Conservation (phyloP, 2,329 filamentous ascomycete genomes). For the Alternaria incomplexa region DNA sequence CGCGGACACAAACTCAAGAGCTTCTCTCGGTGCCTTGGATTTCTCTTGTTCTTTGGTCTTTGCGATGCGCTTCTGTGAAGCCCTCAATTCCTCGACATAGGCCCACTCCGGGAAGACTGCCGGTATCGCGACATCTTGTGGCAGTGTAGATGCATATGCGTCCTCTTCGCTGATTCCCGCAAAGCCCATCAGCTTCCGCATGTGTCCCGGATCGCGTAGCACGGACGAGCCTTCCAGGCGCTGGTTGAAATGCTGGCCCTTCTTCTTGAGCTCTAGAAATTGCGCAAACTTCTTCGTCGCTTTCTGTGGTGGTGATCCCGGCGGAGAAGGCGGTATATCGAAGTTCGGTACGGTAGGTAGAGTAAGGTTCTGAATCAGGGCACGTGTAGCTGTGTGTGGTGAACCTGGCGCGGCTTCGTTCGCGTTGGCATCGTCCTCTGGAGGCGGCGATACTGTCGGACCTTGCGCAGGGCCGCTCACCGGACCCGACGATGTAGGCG, state of each 20-base stretch:
- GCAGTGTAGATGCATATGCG: constrained; percentile 69
- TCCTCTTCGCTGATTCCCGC: constrained; percentile 62
- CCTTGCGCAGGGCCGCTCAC: constrained; percentile 37
- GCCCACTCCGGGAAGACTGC: constrained; percentile 50
- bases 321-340: constrained; percentile 75
- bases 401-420: constrained; percentile 54
- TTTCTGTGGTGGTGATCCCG: constrained; percentile 56
- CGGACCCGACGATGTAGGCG: constrained; percentile 11
- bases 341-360: constrained; percentile 75
- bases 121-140: constrained; percentile 48
- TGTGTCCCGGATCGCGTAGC: constrained; percentile 73
- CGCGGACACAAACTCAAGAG: constrained; percentile 45
- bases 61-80: constrained; percentile 48
- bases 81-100: constrained; percentile 52
- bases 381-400: constrained; percentile 70
- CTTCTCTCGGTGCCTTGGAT: constrained; percentile 33
- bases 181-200: constrained; percentile 75
- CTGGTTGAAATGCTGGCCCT: constrained; percentile 79
- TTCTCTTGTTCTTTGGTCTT: constrained; percentile 43
- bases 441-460: constrained; percentile 30
- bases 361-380: constrained; percentile 73
- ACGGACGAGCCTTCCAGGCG: constrained; percentile 71
- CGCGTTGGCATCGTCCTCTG: constrained; percentile 16
- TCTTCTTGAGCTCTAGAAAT: constrained; percentile 78
- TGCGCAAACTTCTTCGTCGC: constrained; percentile 72